Percentiles rank a stretch among this genome's conserved stretches.
These are phyloP conservation scores for Striga hermonthica DNA, from an alignment of 305 asterid species.

Conservation along the genomic window DNA sequence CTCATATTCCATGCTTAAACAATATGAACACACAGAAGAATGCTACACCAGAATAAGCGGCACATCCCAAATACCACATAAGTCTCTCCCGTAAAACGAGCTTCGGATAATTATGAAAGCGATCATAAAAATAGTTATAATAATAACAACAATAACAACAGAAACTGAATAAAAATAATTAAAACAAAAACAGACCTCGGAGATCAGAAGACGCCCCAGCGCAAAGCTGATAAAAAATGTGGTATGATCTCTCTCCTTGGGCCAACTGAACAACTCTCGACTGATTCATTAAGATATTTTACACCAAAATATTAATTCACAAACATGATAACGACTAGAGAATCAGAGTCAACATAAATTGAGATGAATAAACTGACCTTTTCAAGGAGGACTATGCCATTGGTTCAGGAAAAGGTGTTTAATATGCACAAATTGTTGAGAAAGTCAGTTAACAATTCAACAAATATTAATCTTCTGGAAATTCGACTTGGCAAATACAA, in stretches of 20 bases:
- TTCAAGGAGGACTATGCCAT: constrained; percentile 43
- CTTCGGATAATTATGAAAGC: background rate
- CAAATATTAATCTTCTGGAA: constrained; percentile 18
- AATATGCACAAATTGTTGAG: constrained; percentile 31
- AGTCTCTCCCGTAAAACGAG: constrained; percentile 13
- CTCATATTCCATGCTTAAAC: constrained; percentile 6
- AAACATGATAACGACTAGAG: constrained; percentile 18
- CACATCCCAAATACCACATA: constrained; percentile 7
- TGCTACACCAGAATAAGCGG: constrained; percentile 15
- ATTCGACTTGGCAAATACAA: constrained; percentile 33
- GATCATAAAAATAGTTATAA: background rate
- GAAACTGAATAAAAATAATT: constrained; percentile 1
- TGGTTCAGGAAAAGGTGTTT: constrained; percentile 28
- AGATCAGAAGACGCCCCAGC: constrained; percentile 85
- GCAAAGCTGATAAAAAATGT: constrained; percentile 95
- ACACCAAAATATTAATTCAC: constrained; percentile 34
- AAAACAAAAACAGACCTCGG: constrained; percentile 56
- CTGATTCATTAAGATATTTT: constrained; percentile 53
- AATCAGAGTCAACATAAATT: constrained; percentile 21
- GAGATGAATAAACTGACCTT: constrained; percentile 42
- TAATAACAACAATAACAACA: background rate
- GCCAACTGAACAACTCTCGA: constrained; percentile 85
- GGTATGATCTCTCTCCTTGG: constrained; percentile 86
- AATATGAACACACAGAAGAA: constrained; percentile 12
- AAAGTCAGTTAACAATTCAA: constrained; percentile 33